Evolutionary conservation across 495 filamentous ascomycete species (phyloP).

Genomic region (Penicillium egyptiacum): DNA sequence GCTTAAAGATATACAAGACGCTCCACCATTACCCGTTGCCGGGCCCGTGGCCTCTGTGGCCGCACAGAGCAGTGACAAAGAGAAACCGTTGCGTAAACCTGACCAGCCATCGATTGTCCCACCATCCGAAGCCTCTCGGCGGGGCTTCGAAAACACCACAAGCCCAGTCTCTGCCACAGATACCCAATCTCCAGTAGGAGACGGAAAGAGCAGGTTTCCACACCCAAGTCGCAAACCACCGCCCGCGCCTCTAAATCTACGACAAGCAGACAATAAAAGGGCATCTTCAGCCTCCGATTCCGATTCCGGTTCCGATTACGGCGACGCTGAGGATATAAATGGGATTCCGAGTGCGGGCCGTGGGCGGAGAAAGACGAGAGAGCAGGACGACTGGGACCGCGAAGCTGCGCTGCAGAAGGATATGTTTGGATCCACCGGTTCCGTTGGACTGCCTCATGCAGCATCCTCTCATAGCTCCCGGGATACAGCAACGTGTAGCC

Average conservation of each 20-base stretch:
- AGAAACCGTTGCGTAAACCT: not conserved
- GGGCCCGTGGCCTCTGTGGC: constrained; percentile 22
- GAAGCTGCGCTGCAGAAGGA: constrained; percentile 65
- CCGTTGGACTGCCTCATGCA: constrained; percentile 57
- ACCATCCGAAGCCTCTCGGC: constrained; percentile 5
- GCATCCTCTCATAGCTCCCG: constrained; percentile 10
- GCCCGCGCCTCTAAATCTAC: constrained; percentile 79
- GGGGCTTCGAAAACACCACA: constrained; percentile 8
- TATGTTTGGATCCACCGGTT: constrained; percentile 51
- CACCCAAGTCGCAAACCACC: constrained; percentile 74
- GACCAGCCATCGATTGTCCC: constrained; percentile 13
- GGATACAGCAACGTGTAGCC: constrained; percentile 18
- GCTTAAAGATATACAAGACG: constrained; percentile 68
- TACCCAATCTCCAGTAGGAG: constrained; percentile 17
- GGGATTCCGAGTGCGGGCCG: constrained; percentile 61
- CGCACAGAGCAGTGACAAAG: constrained; percentile 4
- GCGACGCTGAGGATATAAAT: constrained; percentile 68
- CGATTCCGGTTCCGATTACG: constrained; percentile 81
- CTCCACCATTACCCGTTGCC: constrained; percentile 48
- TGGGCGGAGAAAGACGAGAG: constrained; percentile 81
- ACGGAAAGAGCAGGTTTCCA: constrained; percentile 35
- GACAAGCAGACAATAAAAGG: constrained; percentile 42
- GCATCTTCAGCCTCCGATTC: constrained; percentile 56
- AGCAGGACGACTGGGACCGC: constrained; percentile 81
- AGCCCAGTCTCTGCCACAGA: constrained; percentile 23